Conservation (phyloP, 225 moss, liverwort and hornwort genomes). For the Sphagnum contortum region DNA sequence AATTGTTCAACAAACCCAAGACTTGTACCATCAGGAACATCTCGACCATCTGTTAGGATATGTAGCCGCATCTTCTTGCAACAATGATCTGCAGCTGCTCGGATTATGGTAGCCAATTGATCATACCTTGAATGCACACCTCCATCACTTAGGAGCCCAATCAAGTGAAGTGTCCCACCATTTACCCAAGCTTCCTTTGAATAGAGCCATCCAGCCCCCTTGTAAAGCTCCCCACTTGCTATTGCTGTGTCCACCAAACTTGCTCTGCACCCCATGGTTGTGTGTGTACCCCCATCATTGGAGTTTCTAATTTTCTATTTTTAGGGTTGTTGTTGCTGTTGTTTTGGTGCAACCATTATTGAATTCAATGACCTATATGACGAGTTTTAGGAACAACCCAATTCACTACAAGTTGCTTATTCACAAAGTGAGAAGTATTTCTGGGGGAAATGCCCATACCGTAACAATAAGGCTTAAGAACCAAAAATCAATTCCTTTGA, state of each 20-base stretch:
- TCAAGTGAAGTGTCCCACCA: slow-evolving; percentile 66
- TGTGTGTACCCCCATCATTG: too few relatives aligned
- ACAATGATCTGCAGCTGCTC: slow-evolving; percentile 43
- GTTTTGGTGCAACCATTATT: too few relatives aligned
- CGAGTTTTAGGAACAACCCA: too few relatives aligned
- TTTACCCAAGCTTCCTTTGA: slow-evolving; percentile 62
- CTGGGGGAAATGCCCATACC: too few relatives aligned
- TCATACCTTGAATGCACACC: slow-evolving; percentile 74
- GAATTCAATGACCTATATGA: too few relatives aligned
- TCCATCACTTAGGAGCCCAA: slow-evolving; percentile 77
- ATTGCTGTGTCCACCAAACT: slow-evolving; percentile 64
- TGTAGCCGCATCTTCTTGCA: slow-evolving; percentile 78
- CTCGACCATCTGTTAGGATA: slow-evolving; percentile 65
- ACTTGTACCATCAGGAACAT: slow-evolving; percentile 72
- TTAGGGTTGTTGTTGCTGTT: too few relatives aligned
- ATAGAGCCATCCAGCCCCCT: slow-evolving; percentile 43
- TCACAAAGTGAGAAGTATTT: too few relatives aligned
- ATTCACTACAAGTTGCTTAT: too few relatives aligned
- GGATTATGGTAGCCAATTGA: slow-evolving; percentile 55
- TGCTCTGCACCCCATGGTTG: slow-evolving; percentile 23
- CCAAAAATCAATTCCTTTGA: too few relatives aligned
- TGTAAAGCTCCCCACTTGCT: slow-evolving; percentile 42
- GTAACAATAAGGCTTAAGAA: too few relatives aligned
- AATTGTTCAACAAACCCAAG: slow-evolving; percentile 46
- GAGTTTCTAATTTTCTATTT: too few relatives aligned